These are phyloP conservation scores for Adiantum capillusveneris DNA, from an alignment of 75 land plant species.

Conservation along the genomic window DNA sequence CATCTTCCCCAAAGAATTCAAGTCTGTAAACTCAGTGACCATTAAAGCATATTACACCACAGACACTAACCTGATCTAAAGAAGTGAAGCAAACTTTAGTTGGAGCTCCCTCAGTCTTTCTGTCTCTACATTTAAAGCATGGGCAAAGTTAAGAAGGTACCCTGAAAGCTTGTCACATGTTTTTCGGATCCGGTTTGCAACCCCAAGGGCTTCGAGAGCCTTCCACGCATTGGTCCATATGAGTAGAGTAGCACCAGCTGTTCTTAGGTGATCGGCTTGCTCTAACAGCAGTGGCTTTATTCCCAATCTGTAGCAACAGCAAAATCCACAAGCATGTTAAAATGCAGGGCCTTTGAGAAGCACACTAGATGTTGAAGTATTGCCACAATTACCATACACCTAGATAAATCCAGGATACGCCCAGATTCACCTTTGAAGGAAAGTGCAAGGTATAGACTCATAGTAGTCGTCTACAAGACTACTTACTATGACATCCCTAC, in stretches of 20 bases:
- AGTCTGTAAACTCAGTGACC: not conserved
- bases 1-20: not conserved
- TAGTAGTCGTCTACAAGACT: too few relatives aligned
- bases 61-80: not conserved
- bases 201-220: conserved; percentile 46
- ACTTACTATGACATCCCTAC: too few relatives aligned
- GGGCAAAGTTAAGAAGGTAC: not conserved
- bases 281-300: conserved; percentile 33
- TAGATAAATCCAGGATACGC: too few relatives aligned
- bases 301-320: conserved; percentile 4
- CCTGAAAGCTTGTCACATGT: not conserved
- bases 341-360: too few relatives aligned
- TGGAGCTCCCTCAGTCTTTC: too few relatives aligned
- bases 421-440: too few relatives aligned
- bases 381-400: too few relatives aligned
- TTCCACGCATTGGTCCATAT: conserved; percentile 51
- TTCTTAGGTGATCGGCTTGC: conserved; percentile 29
- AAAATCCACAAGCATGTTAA: too few relatives aligned
- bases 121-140: not conserved
- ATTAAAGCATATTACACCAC: too few relatives aligned
- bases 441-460: too few relatives aligned
- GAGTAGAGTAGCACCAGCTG: conserved; percentile 25
- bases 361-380: too few relatives aligned
- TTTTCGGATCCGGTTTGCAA: conserved; percentile 29
- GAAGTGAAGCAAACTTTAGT: too few relatives aligned